These are phyloP conservation scores for Cylindrotheca fusiformis DNA, from an alignment of 108 stramenopile species.

Conservation along the genomic window DNA sequence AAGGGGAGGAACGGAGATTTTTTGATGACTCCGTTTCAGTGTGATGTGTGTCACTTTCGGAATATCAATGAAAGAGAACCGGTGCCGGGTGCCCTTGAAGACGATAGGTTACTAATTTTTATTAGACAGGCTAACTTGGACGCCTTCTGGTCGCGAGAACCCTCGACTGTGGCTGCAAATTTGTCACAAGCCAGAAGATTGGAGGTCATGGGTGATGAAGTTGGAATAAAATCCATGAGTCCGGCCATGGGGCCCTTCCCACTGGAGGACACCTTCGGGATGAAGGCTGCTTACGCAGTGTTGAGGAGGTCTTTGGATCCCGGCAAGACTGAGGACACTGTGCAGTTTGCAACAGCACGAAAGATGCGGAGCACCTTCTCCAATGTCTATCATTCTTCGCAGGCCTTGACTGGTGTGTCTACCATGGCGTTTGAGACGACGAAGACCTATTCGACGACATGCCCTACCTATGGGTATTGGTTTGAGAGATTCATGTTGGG, in stretches of 20 bases:
- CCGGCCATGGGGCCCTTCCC: neutral
- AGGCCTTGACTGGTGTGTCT: no score
- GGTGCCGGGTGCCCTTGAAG: neutral
- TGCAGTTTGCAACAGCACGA: no score
- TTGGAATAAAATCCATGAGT: no score
- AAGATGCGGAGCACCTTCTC: neutral
- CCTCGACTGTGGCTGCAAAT: constrained; percentile 30
- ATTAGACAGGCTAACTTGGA: constrained; percentile 50
- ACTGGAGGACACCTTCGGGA: neutral
- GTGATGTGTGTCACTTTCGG: constrained; percentile 43
- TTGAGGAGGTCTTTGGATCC: no score
- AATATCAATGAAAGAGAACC: constrained; percentile 27
- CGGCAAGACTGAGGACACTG: no score
- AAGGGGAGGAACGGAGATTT: constrained; percentile 34
- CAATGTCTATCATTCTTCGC: neutral
- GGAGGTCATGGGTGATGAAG: no score
- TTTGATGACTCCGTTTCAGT: constrained; percentile 42
- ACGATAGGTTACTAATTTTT: neutral
- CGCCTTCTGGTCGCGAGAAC: constrained; percentile 43
- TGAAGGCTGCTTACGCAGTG: neutral
- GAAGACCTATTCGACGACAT: no score
- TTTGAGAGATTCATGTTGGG: no score
- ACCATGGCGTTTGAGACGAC: no score
- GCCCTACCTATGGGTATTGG: no score
- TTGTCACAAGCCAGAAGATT: neutral